phyloP scores from a whole-genome alignment of 192 early-diverging fungal genomes.

The Glomus cerebriforme region DNA sequence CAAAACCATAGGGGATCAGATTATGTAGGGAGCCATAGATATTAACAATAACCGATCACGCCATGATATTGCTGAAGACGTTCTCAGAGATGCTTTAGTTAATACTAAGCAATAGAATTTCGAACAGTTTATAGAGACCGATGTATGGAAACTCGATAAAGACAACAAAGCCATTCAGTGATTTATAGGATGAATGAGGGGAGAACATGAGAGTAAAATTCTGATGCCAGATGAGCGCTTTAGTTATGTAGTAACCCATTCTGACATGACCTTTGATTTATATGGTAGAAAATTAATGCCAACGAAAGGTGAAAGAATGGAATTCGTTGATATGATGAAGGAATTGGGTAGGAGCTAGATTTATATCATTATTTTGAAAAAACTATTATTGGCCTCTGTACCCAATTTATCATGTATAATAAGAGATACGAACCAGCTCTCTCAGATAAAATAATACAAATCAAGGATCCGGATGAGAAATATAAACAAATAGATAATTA shows the following conservation, averaged over 20 bases:
- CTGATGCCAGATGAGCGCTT: not conserved
- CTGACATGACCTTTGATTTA: not conserved
- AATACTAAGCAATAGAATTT: too few species aligned
- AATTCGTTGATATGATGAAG: not conserved
- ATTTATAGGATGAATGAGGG: not conserved
- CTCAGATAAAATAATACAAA: not conserved
- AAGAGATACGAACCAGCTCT: not conserved
- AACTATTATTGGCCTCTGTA: not conserved
- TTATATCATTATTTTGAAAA: not conserved
- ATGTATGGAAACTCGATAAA: not conserved
- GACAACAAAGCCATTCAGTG: not conserved
- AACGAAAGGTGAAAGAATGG: not conserved
- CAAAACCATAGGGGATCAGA: not conserved
- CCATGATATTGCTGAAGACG: not conserved
- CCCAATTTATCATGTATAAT: conserved; percentile 8
- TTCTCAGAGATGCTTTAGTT: not conserved
- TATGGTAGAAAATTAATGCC: not conserved
- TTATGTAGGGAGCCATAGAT: conserved; percentile 4
- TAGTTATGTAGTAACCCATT: conserved; percentile 5
- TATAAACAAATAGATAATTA: conserved; percentile 9
- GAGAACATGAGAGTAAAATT: conserved; percentile 1
- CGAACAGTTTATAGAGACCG: not conserved
- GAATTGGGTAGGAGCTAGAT: not conserved
- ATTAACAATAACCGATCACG: not conserved
- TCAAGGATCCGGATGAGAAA: not conserved